phyloP scores from a whole-genome alignment of 164 flowering plant species.

The Kingdonia uniflora region DNA sequence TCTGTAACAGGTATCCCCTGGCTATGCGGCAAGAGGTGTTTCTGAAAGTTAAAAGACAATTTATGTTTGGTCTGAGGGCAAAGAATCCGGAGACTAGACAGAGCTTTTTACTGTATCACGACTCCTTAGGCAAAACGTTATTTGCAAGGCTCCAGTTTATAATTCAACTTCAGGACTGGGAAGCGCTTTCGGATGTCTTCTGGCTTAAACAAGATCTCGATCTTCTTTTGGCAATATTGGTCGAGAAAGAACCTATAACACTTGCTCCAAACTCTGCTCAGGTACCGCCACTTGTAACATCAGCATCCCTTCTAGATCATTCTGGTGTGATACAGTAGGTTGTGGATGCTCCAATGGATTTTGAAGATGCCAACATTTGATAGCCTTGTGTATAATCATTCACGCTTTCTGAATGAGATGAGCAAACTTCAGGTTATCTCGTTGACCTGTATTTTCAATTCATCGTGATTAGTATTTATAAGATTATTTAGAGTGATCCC shows the following conservation, averaged over 20 bases:
- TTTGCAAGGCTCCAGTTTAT: conserved; percentile 84
- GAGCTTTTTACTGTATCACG: conserved; percentile 83
- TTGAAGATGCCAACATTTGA: conserved; percentile 72
- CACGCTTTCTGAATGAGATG: conserved; percentile 68
- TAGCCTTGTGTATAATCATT: conserved; percentile 59
- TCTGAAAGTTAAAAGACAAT: conserved; percentile 88
- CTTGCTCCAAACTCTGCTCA: conserved; percentile 94
- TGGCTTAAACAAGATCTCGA: conserved; percentile 99
- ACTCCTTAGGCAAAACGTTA: conserved; percentile 70
- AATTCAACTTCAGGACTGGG: conserved; percentile 97
- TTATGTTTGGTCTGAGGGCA: conserved; percentile 93
- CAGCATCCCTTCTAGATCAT: conserved; percentile 39
- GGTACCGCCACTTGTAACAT: conserved; percentile 49
- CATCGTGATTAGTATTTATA: too few relatives aligned
- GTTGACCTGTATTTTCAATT: conserved; percentile 4
- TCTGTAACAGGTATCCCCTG: conserved; percentile 45
- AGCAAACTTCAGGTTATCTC: conserved; percentile 75
- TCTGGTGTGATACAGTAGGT: conserved; percentile 45
- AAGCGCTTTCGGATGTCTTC: conserved; percentile 92
- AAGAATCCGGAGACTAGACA: conserved; percentile 78
- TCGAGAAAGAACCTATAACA: conserved; percentile 77
- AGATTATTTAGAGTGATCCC: too few relatives aligned
- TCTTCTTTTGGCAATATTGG: conserved; percentile 84
- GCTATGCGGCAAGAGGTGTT: conserved; percentile 76
- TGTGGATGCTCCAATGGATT: conserved; percentile 42